Base-by-base conservation (phyloP, 169 alveolate species). In the Cytauxzoon felis region DNA sequence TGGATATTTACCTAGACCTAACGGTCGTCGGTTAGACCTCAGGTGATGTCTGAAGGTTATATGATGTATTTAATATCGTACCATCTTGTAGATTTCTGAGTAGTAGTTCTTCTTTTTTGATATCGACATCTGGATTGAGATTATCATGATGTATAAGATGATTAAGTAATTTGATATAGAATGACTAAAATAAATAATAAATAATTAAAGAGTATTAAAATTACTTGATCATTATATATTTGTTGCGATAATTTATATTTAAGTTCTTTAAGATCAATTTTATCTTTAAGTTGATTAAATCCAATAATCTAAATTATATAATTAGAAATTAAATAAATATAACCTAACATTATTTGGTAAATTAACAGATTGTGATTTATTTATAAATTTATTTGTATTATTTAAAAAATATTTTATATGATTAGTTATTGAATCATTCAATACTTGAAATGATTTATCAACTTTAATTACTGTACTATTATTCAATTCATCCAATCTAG, bases 161-260 rank as follows among this genome's bases (percentile, higher is more conserved):
- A 13, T 66, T 65, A 41, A 76, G 36, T 52, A 76, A 63, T 40
- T 76, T 70, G 21, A 76, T 76, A 24, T 76, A 76, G 56, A 65
- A 76, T 26, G 51, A 62, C 84, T 73, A 42, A 13, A 1, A 9
- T 21, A 11, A 18, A 11, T 43, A 2, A 40, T 7, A 2, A 26
- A 18, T 2, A 19, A 21, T 7, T 8, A 5, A 13, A 13, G 16
- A 7, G 9, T 29, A 32, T 1, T 9, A 2, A 8, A 11, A 70
- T 4, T 5, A 73, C 84, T 54, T 76, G 86, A 9, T 76, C 86
- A 49, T 45, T 76, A 27, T 76, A 76, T 0, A 76, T 27, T 45
- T 66, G 68, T 2, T 41, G 5, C 4, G 43, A 18, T 30, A 52
- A 27, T 6, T 21, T 29, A 32, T 26, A 5, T 3, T 50, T 32